A percentile compares a stretch with the other conserved stretches of the same genome.
These are phyloP conservation scores for Hypoxylon cercidicola DNA, from an alignment of 495 filamentous ascomycete genomes.

Conservation along the genomic window DNA sequence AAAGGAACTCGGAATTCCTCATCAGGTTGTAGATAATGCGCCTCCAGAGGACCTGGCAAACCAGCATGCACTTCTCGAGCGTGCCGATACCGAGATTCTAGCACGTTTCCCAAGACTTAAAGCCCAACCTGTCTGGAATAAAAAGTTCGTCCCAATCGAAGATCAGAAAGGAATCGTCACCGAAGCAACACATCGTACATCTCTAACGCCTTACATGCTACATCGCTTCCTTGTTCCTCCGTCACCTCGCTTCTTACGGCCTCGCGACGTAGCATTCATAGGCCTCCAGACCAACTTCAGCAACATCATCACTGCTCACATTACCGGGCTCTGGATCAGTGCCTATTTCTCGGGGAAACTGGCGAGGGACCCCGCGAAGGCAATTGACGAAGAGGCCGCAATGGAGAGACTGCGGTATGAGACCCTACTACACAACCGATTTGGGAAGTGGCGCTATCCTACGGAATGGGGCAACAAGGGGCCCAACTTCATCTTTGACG, in stretches of 20 bases:
- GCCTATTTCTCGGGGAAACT: conserved; percentile 64
- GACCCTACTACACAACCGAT: conserved; percentile 71
- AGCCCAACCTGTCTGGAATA: conserved; percentile 53
- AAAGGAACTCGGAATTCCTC: conserved; percentile 55
- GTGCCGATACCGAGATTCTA: conserved; percentile 74
- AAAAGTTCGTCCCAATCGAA: conserved; percentile 49
- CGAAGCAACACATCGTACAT: conserved; percentile 41
- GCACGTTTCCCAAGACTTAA: conserved; percentile 69
- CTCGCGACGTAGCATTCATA: conserved; percentile 71
- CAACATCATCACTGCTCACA: conserved; percentile 67
- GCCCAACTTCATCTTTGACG: conserved; percentile 79
- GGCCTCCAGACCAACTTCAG: conserved; percentile 71
- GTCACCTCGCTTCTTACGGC: conserved; percentile 55
- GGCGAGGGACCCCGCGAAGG: conserved; percentile 19
- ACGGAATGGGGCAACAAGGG: conserved; percentile 68
- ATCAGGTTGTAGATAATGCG: conserved; percentile 39
- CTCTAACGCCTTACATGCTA: conserved; percentile 57
- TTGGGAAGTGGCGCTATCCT: conserved; percentile 73
- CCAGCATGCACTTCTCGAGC: conserved; percentile 25
- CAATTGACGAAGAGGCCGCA: conserved; percentile 20
- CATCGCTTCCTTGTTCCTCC: conserved; percentile 77
- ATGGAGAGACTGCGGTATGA: conserved; percentile 57
- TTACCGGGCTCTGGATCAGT: conserved; percentile 75
- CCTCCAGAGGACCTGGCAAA: conserved; percentile 43
- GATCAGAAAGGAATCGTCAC: conserved; percentile 47